These are phyloP conservation scores for Veloboletus limbatus DNA, from an alignment of 1,284 basidiomycete genomes.

Conservation along the genomic window DNA sequence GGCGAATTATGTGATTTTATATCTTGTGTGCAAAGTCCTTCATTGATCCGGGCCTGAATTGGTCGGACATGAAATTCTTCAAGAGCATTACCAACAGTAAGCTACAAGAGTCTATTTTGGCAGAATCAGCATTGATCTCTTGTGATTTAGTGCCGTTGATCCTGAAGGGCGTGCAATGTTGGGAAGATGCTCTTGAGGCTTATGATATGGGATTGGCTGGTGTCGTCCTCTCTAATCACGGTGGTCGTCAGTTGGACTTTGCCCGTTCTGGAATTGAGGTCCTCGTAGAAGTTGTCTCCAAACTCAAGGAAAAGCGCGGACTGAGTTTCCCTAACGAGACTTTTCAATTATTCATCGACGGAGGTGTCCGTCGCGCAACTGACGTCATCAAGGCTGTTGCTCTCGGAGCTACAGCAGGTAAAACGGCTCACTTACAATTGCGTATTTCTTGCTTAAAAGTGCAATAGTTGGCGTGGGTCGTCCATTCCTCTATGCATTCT, in stretches of 20 bases:
- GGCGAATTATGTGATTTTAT: neutral
- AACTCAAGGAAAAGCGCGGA: conserved; percentile 68
- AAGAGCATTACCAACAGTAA: conserved; percentile 83
- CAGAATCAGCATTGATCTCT: neutral
- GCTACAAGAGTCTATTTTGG: conserved; percentile 15
- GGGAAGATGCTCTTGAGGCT: conserved; percentile 91
- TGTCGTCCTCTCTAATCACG: conserved; percentile 90
- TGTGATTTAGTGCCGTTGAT: conserved; percentile 75
- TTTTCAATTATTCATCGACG: conserved; percentile 91
- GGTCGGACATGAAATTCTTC: conserved; percentile 89
- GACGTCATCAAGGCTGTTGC: conserved; percentile 94
- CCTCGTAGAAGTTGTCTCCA: conserved; percentile 81
- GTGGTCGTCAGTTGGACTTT: conserved; percentile 90
- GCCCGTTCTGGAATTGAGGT: conserved; percentile 89
- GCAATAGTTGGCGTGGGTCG: conserved; percentile 69
- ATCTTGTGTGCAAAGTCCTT: conserved; percentile 62
- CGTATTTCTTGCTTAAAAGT: conserved; percentile 3
- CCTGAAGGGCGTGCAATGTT: conserved; percentile 90
- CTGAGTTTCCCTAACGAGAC: conserved; percentile 57
- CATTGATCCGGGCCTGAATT: conserved; percentile 87
- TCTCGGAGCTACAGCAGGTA: conserved; percentile 85
- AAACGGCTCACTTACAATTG: neutral
- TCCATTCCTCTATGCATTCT: conserved; percentile 89
- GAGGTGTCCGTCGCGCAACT: conserved; percentile 86
- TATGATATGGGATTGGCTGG: conserved; percentile 82